These are phyloP conservation scores for Neopestalotiopsis sp. DNA, from an alignment of 2,329 filamentous ascomycete species.

Conservation along the genomic window DNA sequence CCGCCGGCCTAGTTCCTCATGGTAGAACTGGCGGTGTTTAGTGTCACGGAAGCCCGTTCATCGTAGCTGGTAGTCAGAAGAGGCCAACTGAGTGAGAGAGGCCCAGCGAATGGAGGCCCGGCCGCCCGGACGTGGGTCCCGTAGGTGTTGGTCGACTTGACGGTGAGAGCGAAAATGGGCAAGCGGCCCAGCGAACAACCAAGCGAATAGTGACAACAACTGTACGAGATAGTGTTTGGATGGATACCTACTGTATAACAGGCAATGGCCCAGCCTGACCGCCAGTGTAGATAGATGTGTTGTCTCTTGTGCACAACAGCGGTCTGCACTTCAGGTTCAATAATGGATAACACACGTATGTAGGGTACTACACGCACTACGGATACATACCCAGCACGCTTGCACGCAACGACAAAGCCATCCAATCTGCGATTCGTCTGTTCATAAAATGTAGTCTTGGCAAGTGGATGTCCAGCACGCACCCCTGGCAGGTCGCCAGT, in stretches of 20 bases:
- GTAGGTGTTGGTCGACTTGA: neutral
- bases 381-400: too few species aligned
- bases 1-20: constrained; percentile 3
- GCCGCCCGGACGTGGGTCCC: neutral
- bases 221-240: neutral
- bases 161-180: neutral
- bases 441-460: constrained; percentile 2
- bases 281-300: too few species aligned
- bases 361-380: too few species aligned
- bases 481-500: neutral
- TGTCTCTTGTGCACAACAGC: neutral
- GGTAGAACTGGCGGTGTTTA: neutral
- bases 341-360: neutral
- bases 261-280: too few species aligned
- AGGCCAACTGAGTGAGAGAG: neutral
- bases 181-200: neutral
- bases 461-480: neutral
- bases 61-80: neutral
- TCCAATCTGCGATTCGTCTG: neutral
- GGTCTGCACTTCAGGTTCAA: neutral
- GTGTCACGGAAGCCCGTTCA: neutral
- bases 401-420: neutral
- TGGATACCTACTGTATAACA: neutral
- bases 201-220: neutral
- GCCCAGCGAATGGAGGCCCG: neutral